Evolutionary conservation across 2,329 filamentous ascomycete species (phyloP), one percentile per base, ranked within the genome.

Genomic region (Microsporum canis): DNA sequence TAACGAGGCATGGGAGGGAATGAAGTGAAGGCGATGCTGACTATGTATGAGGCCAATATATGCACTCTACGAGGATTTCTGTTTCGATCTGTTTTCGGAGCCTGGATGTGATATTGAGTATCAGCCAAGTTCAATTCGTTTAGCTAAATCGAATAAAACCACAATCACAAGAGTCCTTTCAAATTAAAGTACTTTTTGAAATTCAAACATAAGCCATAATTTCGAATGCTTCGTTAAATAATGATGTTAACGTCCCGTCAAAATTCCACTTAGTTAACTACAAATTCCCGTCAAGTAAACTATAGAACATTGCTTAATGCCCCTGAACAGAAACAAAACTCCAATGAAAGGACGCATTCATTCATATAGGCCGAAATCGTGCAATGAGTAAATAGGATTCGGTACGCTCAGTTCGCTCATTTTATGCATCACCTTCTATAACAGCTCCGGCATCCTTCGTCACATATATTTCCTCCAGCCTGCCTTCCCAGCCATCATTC

Each of bases 391-490:
- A 51, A 36, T 7, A 17, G 31, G 3, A 53, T 53, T 34, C 36
- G 10, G 17, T 34, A 55, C 51, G 31, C 51, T 55, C 31, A 36
- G 17, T 55, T n/a, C 14, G 51, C 51, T 17, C 14, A 55, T 51
- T 10, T 58, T 59, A 64, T 49, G 43, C 60, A 38, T 65, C 62
- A 6, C 63, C 63, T 31, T 66, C 64, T 59, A 66, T 66, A 51
- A 66, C 68, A 7, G 76, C 76, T 41, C 75, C 72, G 1, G 65
- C 60, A 65, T 78, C 76, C 61, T 68, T 73, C 31, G 65, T 66
- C 51, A 78, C 74, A 60, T 72, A 76, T 57, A 79, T 76, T 64
- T 79, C 77, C 66, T 78, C 75, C 23, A 78, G 63, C 17, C 68
- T 72, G 55, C 69, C 59, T 49, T 61, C 60, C 61, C 60, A 60